Evolutionary conservation across 768 basidiomycete genomes (phyloP).

Genomic region (Lentinula detonsa): DNA sequence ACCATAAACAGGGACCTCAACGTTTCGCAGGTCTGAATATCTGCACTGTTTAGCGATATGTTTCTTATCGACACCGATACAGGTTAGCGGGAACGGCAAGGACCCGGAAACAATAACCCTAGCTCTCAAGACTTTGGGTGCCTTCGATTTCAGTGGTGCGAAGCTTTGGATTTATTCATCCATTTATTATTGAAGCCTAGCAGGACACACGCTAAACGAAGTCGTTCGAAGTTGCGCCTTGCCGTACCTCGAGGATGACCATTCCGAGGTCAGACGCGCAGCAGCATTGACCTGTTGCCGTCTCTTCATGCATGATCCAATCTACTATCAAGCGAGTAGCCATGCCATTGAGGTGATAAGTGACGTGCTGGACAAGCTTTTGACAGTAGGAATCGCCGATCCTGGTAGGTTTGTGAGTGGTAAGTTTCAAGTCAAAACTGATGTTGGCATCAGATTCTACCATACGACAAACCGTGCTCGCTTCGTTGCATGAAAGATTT

Average conservation of each 20-base stretch:
- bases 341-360: slow-evolving; percentile 96
- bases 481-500: slow-evolving; percentile 85
- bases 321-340: slow-evolving; percentile 92
- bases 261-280: slow-evolving; percentile 78
- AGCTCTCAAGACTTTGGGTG: slow-evolving; percentile 80
- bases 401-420: slow-evolving; percentile 54
- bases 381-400: slow-evolving; percentile 94
- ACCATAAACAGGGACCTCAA: slow-evolving; percentile 45
- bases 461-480: slow-evolving; percentile 84
- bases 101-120: slow-evolving; percentile 68
- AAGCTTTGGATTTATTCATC: not conserved
- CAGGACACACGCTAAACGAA: slow-evolving; percentile 91
- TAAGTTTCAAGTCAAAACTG: slow-evolving; percentile 1
- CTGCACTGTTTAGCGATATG: not conserved
- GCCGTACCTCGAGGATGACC: slow-evolving; percentile 92
- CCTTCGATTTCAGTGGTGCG: slow-evolving; percentile 91
- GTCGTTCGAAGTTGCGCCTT: slow-evolving; percentile 89
- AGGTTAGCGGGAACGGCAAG: slow-evolving; percentile 50
- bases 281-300: slow-evolving; percentile 90
- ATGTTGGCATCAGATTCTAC: slow-evolving; percentile 47
- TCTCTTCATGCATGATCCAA: slow-evolving; percentile 90
- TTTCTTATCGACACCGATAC: not conserved
- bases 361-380: slow-evolving; percentile 93
- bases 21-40: slow-evolving; percentile 34
- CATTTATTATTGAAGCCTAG: not conserved